Evolutionary conservation across 371 early-diverging fungal genomes (phyloP).

Genomic region (Lichtheimia ramosa): DNA sequence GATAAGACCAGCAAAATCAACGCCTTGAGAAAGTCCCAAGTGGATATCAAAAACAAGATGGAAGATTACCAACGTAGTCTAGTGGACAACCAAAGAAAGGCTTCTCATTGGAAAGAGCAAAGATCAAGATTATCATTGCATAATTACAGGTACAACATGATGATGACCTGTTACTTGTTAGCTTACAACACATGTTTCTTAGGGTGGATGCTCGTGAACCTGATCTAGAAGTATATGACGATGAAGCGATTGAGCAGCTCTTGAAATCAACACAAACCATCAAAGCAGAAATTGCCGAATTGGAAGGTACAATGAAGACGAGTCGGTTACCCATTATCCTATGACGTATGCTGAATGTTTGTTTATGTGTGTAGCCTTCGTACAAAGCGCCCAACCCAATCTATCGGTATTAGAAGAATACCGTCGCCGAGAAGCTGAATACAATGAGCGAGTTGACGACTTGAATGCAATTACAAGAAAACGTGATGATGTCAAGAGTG

Average conservation of each 20-base stretch:
- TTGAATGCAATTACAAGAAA: conserved; percentile 72
- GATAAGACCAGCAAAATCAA: conserved; percentile 63
- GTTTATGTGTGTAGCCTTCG: conserved; percentile 42
- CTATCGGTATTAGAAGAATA: conserved; percentile 89
- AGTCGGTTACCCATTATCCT: background rate
- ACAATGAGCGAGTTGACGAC: conserved; percentile 68
- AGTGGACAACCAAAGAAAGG: conserved; percentile 51
- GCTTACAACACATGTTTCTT: background rate
- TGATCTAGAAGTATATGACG: conserved; percentile 40
- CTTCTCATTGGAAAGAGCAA: conserved; percentile 54
- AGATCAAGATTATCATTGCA: conserved; percentile 59
- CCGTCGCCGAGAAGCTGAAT: conserved; percentile 75
- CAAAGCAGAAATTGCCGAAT: conserved; percentile 46
- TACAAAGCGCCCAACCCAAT: conserved; percentile 81
- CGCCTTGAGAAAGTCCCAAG: conserved; percentile 65
- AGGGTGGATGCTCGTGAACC: conserved; percentile 31
- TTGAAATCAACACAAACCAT: conserved; percentile 28
- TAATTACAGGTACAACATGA: conserved; percentile 53
- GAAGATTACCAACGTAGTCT: conserved; percentile 58
- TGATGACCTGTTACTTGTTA: background rate
- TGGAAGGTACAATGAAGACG: conserved; percentile 33
- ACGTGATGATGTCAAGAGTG: conserved; percentile 74
- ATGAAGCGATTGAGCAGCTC: conserved; percentile 51
- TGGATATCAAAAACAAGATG: conserved; percentile 62
- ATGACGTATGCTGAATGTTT: no score